Evolutionary conservation across 2,329 filamentous ascomycete species (phyloP), one percentile per base, ranked within the genome.

Genomic region (Aspergillus cejpii): DNA sequence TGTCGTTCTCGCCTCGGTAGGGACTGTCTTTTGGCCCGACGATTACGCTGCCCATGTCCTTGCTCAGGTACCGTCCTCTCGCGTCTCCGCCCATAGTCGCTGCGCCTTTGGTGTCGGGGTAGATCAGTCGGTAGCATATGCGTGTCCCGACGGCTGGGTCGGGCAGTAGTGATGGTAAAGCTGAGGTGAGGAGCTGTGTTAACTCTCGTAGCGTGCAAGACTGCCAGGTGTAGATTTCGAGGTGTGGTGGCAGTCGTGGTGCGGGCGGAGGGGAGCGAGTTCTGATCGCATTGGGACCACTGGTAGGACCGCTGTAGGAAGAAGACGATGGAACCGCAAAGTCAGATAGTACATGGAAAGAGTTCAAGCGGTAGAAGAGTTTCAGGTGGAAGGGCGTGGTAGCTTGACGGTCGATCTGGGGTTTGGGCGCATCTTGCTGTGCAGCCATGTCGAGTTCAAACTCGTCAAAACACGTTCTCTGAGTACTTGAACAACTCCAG

Each of bases 181-280:
- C 77, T 40, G 79, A 78, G 21, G 81, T 79, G 45, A 97, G 77
- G 43, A 91, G 82, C 45, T 86, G 80, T 17, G 85, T 83, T 27
- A 97, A 80, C 66, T 96, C 89, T 53, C 78, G 75, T 19, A 97
- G 77, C 2, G 85, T 88, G 69, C 86, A 91, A 57, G 79, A 81
- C 45, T 81, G 77, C 85, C 88, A 94, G 45, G 89, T 90, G 74
- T 96, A 90, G 57, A 96, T 83, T 50, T 86, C 78, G 20, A 94
- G 74, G 62, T 85, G 79, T 6, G 83, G 72, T 40, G 83, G 80
- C 17, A 86, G 75, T 41, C 77, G 68, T 45, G 72, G 61, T 44
- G 72, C 56, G 55, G 78, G 65, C 66, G 92, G 88, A 40, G 60
- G 56, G 11, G 60, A 62, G 40, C 51, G 48, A 24, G 54, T 38